Percentiles rank a stretch among this genome's conserved stretches.
Conservation (phyloP, 108 stramenopile genomes). For the Epithemia pelagica region DNA sequence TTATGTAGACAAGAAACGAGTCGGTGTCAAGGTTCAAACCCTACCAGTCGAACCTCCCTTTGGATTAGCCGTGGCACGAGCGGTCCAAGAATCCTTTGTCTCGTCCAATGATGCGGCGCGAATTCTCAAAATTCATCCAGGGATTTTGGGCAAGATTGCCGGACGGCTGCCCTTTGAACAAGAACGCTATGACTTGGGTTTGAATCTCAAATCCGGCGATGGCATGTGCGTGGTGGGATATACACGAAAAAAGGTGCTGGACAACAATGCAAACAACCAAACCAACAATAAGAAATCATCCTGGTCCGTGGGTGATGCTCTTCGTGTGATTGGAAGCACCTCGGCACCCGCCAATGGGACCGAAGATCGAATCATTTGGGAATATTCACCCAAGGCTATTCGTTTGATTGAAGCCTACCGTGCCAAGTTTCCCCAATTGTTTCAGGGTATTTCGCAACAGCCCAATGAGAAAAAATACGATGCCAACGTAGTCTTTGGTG, state of each 20-base stretch:
- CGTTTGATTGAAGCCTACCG: constrained; percentile 86
- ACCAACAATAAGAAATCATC: constrained; percentile 29
- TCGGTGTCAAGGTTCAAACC: constrained; percentile 77
- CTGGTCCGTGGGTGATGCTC: constrained; percentile 79
- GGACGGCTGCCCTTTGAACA: constrained; percentile 79
- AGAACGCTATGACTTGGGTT: constrained; percentile 85
- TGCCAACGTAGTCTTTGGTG: constrained; percentile 64
- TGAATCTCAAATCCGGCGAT: constrained; percentile 85
- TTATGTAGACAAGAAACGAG: constrained; percentile 54
- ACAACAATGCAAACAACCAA: constrained; percentile 22
- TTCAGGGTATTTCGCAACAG: constrained; percentile 56
- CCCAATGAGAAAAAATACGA: constrained; percentile 87
- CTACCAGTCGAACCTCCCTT: constrained; percentile 88
- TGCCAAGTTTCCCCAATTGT: constrained; percentile 85
- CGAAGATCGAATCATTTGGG: constrained; percentile 75
- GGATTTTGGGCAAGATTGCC: constrained; percentile 79
- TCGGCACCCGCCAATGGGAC: constrained; percentile 20
- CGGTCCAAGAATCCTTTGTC: constrained; percentile 82
- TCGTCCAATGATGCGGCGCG: constrained; percentile 70
- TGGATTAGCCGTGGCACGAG: constrained; percentile 77
- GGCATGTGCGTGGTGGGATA: constrained; percentile 85
- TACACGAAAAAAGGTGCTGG: constrained; percentile 51
- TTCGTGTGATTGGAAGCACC: constrained; percentile 72
- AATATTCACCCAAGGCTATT: constrained; percentile 89
- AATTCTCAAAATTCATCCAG: constrained; percentile 70